Base-by-base conservation (phyloP, 306 rosid genomes). In the Notholithocarpus densiflorus region DNA sequence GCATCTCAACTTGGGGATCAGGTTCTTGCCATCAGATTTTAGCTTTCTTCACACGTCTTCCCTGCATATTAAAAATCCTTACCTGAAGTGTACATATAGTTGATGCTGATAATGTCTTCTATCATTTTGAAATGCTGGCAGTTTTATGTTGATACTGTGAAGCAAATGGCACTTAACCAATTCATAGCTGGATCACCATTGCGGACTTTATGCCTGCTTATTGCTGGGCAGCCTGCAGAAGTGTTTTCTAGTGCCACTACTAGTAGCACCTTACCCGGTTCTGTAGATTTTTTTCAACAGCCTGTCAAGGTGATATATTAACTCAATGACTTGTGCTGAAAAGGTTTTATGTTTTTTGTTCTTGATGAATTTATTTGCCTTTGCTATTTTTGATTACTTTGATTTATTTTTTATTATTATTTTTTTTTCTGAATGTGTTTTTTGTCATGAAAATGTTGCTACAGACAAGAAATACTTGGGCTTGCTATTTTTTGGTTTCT, bases 181-280 rank as follows among this genome's bases (percentile, higher is more conserved):
- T 85, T 94, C 77, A 86, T 86, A 82, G 89, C 92, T 2, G 97
- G 98, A 74, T 88, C 98, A 19, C 98, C 98, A 66, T 71, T 94
- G 87, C 94, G 97, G 71, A 94, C 98, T 10, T 86, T 94, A 76
- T 94, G 98, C 88, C 93, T 94, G 73, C 88, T 94, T 57, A 88
- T 91, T 84, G 98, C 98, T 8, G 95, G 98, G 75, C 91, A 92
- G 70, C 98, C 95, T 9, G 97, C 97, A 15, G 98, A 92, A 69
- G 95, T 92, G 66, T 94, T 94, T 83, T 85, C 98, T 65, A 43
- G 77, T 10, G 88, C 81, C 69, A 76, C 82, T 55, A 17, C 71
- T 76, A 73, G 66, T 75, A 55, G 80, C 72, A 90, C 80, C 79
- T 65, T 75, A 71, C 81, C 86, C 23, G 82, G 86, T 82, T 79